Conservation (phyloP, 208 protist genomes). For the Kentomonas sorsogonicus region DNA sequence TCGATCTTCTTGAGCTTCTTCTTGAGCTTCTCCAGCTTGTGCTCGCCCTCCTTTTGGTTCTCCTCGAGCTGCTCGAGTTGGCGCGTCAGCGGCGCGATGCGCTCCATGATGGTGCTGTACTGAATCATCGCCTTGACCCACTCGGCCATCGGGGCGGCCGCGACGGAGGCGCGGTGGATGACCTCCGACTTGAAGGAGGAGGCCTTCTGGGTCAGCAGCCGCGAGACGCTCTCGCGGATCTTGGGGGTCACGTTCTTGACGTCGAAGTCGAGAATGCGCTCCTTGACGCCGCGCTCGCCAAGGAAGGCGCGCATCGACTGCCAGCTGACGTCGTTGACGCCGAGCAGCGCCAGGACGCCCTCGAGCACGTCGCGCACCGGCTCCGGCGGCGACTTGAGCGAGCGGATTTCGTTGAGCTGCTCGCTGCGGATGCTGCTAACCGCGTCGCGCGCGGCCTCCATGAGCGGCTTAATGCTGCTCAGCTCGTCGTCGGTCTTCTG, state of each 20-base stretch:
- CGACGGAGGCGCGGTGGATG: constrained; percentile 88
- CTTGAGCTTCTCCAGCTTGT: constrained; percentile 67
- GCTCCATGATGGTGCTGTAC: constrained; percentile 93
- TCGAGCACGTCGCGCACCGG: constrained; percentile 94
- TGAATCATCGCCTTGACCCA: constrained; percentile 96
- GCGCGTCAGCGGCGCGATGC: constrained; percentile 79
- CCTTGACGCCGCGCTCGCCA: constrained; percentile 86
- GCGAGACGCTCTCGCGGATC: constrained; percentile 78
- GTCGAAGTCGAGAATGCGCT: constrained; percentile 96
- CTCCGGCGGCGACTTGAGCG: constrained; percentile 92
- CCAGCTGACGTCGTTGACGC: constrained; percentile 94
- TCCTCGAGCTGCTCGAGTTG: constrained; percentile 81
- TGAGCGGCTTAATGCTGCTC: constrained; percentile 87
- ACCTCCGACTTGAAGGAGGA: constrained; percentile 91
- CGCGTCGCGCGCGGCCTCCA: constrained; percentile 92
- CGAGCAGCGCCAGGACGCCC: constrained; percentile 95
- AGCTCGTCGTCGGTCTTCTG: constrained; percentile 91
- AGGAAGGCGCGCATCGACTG: constrained; percentile 95
- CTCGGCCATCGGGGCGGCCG: constrained; percentile 94
- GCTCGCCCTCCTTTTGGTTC: constrained; percentile 70
- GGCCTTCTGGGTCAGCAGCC: constrained; percentile 81
- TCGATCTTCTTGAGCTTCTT: constrained; percentile 89
- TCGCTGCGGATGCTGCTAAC: constrained; percentile 92
- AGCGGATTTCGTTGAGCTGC: constrained; percentile 95
- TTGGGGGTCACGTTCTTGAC: constrained; percentile 83